Conservation (phyloP, 768 basidiomycete species). For the Termitomyces sp. region DNA sequence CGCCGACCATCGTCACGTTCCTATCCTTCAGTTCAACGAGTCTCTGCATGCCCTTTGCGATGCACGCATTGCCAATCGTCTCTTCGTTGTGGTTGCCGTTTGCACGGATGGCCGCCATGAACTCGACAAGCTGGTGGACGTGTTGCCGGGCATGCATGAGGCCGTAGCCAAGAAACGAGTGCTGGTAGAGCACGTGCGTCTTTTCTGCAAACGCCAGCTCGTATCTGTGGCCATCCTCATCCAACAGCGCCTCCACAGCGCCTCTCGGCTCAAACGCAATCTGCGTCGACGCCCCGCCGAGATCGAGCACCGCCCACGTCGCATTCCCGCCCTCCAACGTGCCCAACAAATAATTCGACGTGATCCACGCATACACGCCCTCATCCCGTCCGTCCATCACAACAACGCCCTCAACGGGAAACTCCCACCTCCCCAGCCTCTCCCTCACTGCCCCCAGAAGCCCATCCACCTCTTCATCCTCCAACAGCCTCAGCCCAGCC, state of each 20-base stretch:
- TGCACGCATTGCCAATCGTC: constrained; percentile 73
- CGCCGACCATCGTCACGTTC: constrained; percentile 85
- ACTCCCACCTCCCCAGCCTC: constrained; percentile 64
- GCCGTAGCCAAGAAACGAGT: constrained; percentile 97
- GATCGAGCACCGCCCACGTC: constrained; percentile 85
- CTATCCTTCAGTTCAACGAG: constrained; percentile 57
- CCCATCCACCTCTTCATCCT: constrained; percentile 53
- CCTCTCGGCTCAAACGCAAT: constrained; percentile 92
- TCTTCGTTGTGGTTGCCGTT: background rate
- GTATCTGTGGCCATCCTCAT: constrained; percentile 91
- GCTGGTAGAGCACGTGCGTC: constrained; percentile 84
- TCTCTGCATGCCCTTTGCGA: constrained; percentile 63
- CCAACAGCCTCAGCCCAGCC: constrained; percentile 79
- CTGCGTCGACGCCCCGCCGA: constrained; percentile 96
- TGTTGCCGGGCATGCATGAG: constrained; percentile 83
- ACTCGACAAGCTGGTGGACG: constrained; percentile 89
- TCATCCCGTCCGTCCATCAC: constrained; percentile 97
- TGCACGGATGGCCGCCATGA: constrained; percentile 56
- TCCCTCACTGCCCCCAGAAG: constrained; percentile 74
- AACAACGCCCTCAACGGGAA: constrained; percentile 64
- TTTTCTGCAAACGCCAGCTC: constrained; percentile 71
- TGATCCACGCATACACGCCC: constrained; percentile 99
- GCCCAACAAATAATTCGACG: constrained; percentile 87
- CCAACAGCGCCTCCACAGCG: constrained; percentile 31
- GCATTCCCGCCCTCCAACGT: constrained; percentile 41